Evolutionary conservation across 768 basidiomycete genomes (phyloP).

Genomic region (Trametopsis cervina): DNA sequence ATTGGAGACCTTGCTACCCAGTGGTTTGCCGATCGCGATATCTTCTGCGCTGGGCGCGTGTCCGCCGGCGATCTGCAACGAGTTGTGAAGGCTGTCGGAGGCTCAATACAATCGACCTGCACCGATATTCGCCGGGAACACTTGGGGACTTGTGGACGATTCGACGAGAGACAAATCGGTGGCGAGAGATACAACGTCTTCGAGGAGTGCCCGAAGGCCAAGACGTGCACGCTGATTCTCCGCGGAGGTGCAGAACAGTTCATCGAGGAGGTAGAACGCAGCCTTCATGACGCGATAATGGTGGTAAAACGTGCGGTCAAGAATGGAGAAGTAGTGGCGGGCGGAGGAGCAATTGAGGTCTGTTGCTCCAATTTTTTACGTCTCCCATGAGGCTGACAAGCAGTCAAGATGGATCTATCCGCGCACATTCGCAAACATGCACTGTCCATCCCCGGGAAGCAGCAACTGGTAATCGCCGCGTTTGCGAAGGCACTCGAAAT

Average conservation of each 20-base stretch:
- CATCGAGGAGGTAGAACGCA: slow-evolving; percentile 96
- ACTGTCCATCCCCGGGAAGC: slow-evolving; percentile 89
- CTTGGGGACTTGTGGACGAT: slow-evolving; percentile 87
- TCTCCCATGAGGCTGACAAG: neutral
- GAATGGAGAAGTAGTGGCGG: slow-evolving; percentile 94
- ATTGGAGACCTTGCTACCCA: slow-evolving; percentile 98
- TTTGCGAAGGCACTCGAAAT: slow-evolving; percentile 97
- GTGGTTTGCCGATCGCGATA: slow-evolving; percentile 98
- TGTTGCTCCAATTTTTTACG: slow-evolving; percentile 9
- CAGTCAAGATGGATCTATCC: slow-evolving; percentile 86
- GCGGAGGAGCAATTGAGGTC: slow-evolving; percentile 96
- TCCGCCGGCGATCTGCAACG: slow-evolving; percentile 83
- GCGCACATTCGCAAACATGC: slow-evolving; percentile 90
- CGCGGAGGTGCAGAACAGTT: slow-evolving; percentile 98
- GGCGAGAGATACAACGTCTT: slow-evolving; percentile 97
- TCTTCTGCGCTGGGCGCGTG: slow-evolving; percentile 98
- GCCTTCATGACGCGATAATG: slow-evolving; percentile 98
- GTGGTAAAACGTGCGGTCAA: slow-evolving; percentile 97
- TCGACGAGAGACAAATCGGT: slow-evolving; percentile 94
- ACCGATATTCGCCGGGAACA: slow-evolving; percentile 87
- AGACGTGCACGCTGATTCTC: slow-evolving; percentile 91
- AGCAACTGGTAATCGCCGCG: slow-evolving; percentile 88
- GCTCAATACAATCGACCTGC: slow-evolving; percentile 91
- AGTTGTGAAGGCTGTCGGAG: slow-evolving; percentile 94
- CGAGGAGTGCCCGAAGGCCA: slow-evolving; percentile 86